Evolutionary conservation across 345 rosid species (phyloP), one percentile per base, ranked within the genome.

Genomic region (Limnanthes douglasii): DNA sequence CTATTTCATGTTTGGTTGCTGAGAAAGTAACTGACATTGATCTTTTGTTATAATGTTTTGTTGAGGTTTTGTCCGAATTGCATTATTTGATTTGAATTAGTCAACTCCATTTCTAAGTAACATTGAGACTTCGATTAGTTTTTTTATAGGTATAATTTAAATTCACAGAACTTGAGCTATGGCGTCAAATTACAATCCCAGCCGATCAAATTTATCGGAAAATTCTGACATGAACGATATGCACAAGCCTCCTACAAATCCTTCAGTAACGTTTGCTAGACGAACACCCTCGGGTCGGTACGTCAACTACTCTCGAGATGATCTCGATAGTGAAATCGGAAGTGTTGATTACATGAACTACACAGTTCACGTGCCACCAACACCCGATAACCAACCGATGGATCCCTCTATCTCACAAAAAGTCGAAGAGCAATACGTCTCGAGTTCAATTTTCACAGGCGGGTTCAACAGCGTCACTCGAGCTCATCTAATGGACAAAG

Each of bases 401-500:
- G 97, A 88, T 50, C 80, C 83, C 23, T 73, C 95, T 0, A 73
- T 88, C 31, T 78, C 97, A 8, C 95, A 76, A 49, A 88, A 72
- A 66, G 97, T 83, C 6, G 97, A 88, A 58, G 97, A 88, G 71
- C 97, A 88, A 43, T 88, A 88, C 18, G 97, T 83, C 31, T 83
- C 97, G 0, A 88, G 49, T 66, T 83, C 97, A 0, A 77, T 88
- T 56, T 88, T 88, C 47, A 88, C 97, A 0, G 97, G 97, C 4
- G 97, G 97, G 9, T 86, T 78, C 43, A 86, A 78, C 54, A 82
- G 88, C 46, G 71, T 68, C 16, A 86, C 95, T 0, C 66, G 85
- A 17, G 93, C 97, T 46, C 97, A 86, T 59, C 72, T 86, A 21
- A 86, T 86, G 97, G 95, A 86, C 63, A 86, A 83, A 66, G 97